Percentiles rank a stretch among this genome's conserved stretches.
phyloP scores from a whole-genome alignment of 495 filamentous ascomycete species.

The Xylaria castorea region DNA sequence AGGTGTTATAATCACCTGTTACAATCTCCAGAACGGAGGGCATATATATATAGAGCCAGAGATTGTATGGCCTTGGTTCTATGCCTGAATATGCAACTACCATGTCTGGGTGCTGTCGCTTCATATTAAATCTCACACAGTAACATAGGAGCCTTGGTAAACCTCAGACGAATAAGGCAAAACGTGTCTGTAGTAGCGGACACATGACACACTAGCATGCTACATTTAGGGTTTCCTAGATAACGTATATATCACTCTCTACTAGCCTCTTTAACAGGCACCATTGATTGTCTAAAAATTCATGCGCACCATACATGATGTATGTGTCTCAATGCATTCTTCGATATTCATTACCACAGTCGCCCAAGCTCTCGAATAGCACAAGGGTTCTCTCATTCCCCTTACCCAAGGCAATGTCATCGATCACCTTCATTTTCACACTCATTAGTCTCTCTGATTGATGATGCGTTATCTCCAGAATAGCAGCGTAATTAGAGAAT shows the following conservation, averaged over 20 bases:
- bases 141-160: no score
- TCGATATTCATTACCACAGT: constrained; percentile 53
- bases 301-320: not conserved
- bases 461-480: not conserved
- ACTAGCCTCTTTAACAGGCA: not conserved
- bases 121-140: no score
- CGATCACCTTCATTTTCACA: constrained; percentile 31
- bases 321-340: constrained; percentile 33
- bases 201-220: no score
- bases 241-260: not conserved
- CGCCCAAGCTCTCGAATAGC: constrained; percentile 49
- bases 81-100: no score
- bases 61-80: no score
- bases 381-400: constrained; percentile 29
- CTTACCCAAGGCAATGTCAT: constrained; percentile 32
- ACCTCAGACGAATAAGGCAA: no score
- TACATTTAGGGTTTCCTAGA: not conserved
- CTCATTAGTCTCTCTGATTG: constrained; percentile 3
- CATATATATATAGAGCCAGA: no score
- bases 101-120: no score
- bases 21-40: no score
- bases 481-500: not conserved
- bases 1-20: no score
- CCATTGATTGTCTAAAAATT: not conserved
- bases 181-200: no score